phyloP scores from a whole-genome alignment of 345 rosid genomes.

The Populus deltoides region DNA sequence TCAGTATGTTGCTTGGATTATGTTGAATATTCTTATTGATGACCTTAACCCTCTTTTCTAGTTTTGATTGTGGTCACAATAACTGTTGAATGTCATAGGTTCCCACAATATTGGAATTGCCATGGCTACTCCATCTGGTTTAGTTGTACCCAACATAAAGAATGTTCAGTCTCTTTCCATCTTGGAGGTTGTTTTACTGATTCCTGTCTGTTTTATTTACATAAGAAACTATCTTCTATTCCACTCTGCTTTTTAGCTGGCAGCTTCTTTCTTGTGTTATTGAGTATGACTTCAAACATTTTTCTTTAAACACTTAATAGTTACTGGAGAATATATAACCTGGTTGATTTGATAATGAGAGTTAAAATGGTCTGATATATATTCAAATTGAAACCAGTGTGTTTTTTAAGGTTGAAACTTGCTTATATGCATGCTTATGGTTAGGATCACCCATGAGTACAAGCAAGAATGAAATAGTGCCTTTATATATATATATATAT shows the following conservation, averaged over 20 bases:
- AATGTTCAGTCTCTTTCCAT: constrained; percentile 78
- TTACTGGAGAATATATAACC: neutral
- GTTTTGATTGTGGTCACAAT: neutral
- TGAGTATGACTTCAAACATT: neutral
- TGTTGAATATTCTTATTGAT: neutral
- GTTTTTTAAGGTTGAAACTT: neutral
- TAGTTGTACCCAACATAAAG: constrained; percentile 90
- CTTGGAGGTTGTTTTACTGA: constrained; percentile 50
- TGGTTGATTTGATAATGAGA: neutral
- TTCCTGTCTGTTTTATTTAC: neutral
- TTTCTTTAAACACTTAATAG: neutral
- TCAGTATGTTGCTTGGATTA: neutral
- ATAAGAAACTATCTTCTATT: neutral
- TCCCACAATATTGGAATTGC: constrained; percentile 95
- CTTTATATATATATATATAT: no score
- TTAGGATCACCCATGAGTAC: neutral
- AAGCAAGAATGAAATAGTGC: neutral
- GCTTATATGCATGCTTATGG: neutral
- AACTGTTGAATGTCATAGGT: constrained; percentile 38
- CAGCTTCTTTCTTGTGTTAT: neutral
- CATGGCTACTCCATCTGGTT: constrained; percentile 85
- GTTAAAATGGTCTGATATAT: neutral
- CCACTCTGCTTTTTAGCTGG: neutral
- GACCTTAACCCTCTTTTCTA: neutral
- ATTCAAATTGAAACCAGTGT: neutral